Conservation (phyloP, 176 grass and related monocot species). For the Hordeum marinum region DNA sequence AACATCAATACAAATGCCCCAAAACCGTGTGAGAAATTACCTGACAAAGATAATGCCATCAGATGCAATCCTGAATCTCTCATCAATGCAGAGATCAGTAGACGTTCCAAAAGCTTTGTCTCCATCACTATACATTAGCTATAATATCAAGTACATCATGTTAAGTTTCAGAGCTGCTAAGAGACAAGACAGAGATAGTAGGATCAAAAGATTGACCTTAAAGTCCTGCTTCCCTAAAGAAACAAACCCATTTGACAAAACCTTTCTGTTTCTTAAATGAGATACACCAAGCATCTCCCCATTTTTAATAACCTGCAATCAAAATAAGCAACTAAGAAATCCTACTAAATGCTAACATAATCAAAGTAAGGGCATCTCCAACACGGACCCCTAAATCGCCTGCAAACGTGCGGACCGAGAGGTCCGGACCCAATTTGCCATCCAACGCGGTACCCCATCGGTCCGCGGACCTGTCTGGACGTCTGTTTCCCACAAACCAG, state of each 20-base stretch:
- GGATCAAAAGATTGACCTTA: slow-evolving; percentile 52
- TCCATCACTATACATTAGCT: slow-evolving; percentile 99
- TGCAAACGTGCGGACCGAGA: too few species aligned
- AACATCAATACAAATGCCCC: slow-evolving; percentile 14
- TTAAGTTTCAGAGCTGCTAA: slow-evolving; percentile 11
- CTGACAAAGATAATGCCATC: slow-evolving; percentile 95
- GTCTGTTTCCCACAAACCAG: too few species aligned
- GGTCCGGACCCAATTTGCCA: too few species aligned
- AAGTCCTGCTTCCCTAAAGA: slow-evolving; percentile 84
- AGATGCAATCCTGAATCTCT: slow-evolving; percentile 88
- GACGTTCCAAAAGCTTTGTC: slow-evolving; percentile 96
- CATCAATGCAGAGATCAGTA: slow-evolving; percentile 83
- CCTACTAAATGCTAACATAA: not conserved
- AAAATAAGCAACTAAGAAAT: slow-evolving; percentile 37
- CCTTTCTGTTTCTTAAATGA: slow-evolving; percentile 91
- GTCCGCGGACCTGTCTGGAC: too few species aligned
- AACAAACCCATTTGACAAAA: slow-evolving; percentile 95
- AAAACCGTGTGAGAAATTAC: slow-evolving; percentile 41
- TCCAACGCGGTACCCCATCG: too few species aligned
- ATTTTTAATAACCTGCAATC: slow-evolving; percentile 92
- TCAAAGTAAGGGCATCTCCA: too few species aligned
- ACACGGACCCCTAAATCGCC: too few species aligned
- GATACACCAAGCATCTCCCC: slow-evolving; percentile 99
- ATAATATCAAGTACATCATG: slow-evolving; percentile 38
- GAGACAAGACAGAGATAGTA: slow-evolving; percentile 19